Evolutionary conservation across 2,329 filamentous ascomycete species (phyloP).

Genomic region (Aspergillus sp.): DNA sequence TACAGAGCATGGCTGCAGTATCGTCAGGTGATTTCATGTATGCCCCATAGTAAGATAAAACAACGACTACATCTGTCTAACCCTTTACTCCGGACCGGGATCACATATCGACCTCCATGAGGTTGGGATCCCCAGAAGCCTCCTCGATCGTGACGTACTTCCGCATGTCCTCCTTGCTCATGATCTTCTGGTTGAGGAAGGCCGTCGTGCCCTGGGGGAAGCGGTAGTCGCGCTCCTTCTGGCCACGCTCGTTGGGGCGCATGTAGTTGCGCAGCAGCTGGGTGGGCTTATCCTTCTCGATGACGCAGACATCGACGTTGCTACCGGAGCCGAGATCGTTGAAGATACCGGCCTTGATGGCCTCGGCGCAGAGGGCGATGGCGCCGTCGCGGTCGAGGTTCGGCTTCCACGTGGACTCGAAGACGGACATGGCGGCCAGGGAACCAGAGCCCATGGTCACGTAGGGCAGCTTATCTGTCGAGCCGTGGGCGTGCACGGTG

Average conservation of each 20-base stretch:
- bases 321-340: constrained; percentile 96
- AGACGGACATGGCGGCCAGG: constrained; percentile 94
- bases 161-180: constrained; percentile 87
- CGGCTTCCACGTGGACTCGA: constrained; percentile 92
- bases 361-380: constrained; percentile 77
- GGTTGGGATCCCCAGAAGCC: constrained; percentile 65
- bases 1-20: neutral
- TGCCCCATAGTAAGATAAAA: constrained; percentile 4
- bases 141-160: constrained; percentile 94
- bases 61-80: constrained; percentile 7
- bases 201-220: constrained; percentile 93
- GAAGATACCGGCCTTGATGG: constrained; percentile 95
- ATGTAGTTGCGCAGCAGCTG: constrained; percentile 83
- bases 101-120: constrained; percentile 62
- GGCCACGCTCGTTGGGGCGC: constrained; percentile 83
- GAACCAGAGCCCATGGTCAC: constrained; percentile 98
- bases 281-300: constrained; percentile 92
- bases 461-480: constrained; percentile 97
- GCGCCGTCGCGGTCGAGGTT: constrained; percentile 74
- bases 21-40: constrained; percentile 8
- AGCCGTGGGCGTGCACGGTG: constrained; percentile 97
- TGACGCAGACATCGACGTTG: constrained; percentile 95
- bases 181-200: constrained; percentile 92
- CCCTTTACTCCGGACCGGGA: constrained; percentile 5
- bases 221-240: constrained; percentile 90